A percentile compares a stretch with the other conserved stretches of the same genome.
These are phyloP conservation scores for Lyophyllum atratum DNA, from an alignment of 768 basidiomycete species.

Conservation along the genomic window DNA sequence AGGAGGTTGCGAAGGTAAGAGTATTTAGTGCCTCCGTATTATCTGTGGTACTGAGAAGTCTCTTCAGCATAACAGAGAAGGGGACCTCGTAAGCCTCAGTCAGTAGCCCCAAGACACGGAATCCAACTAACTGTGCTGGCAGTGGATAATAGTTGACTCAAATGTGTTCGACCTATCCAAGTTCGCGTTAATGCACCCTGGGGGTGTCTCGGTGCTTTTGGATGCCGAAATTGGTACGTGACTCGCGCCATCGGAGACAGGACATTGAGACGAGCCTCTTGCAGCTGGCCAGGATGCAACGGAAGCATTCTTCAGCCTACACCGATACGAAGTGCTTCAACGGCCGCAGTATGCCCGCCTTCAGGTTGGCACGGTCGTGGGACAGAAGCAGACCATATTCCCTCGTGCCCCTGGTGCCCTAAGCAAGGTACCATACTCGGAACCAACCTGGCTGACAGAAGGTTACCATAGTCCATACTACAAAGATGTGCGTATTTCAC, in stretches of 20 bases:
- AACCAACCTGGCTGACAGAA: slow-evolving; percentile 70
- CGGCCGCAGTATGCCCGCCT: slow-evolving; percentile 65
- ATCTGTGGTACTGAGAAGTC: background rate
- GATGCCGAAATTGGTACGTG: slow-evolving; percentile 62
- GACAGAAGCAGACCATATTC: slow-evolving; percentile 51
- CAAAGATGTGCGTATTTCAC: slow-evolving; percentile 15
- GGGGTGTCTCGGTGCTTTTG: slow-evolving; percentile 66
- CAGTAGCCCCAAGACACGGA: background rate
- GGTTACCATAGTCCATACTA: slow-evolving; percentile 47
- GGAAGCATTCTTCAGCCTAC: slow-evolving; percentile 71
- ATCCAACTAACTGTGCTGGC: background rate
- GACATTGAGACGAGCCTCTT: background rate
- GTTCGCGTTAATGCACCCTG: slow-evolving; percentile 74
- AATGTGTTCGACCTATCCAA: slow-evolving; percentile 70
- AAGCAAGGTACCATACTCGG: slow-evolving; percentile 74
- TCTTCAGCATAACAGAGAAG: slow-evolving; percentile 13
- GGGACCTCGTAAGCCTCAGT: slow-evolving; percentile 12
- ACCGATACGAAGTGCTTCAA: slow-evolving; percentile 69
- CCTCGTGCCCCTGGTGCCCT: slow-evolving; percentile 48
- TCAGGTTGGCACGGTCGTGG: slow-evolving; percentile 61
- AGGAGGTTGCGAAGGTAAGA: slow-evolving; percentile 19
- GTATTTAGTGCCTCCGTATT: background rate
- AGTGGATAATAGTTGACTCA: slow-evolving; percentile 22
- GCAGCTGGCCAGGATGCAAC: slow-evolving; percentile 74
- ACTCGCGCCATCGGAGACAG: background rate